phyloP scores from a whole-genome alignment of 164 flowering plant species.

The Buxus sempervirens region DNA sequence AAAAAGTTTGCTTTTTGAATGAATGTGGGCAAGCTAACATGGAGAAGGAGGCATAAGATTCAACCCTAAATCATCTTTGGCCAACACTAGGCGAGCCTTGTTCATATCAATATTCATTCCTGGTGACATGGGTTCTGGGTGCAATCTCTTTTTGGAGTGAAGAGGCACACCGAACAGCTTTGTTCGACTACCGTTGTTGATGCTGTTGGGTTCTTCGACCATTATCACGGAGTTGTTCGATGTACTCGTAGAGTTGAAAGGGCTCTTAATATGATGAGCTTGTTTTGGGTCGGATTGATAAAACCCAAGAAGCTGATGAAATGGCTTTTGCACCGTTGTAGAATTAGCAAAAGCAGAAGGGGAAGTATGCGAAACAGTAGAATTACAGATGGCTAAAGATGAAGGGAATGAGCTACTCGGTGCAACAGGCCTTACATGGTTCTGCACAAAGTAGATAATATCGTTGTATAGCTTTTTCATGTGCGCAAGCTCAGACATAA shows the following conservation, averaged over 20 bases:
- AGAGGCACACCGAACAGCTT: constrained; percentile 87
- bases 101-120: constrained; percentile 27
- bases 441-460: constrained; percentile 90
- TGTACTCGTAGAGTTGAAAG: constrained; percentile 24
- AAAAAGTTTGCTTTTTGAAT: constrained; percentile 10
- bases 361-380: constrained; percentile 3
- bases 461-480: constrained; percentile 93
- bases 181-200: constrained; percentile 22
- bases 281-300: constrained; percentile 32
- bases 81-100: constrained; percentile 55
- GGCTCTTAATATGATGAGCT: constrained; percentile 16
- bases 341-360: constrained; percentile 3
- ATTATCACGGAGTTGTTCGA: constrained; percentile 36
- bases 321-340: constrained; percentile 32
- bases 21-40: constrained; percentile 24
- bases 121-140: constrained; percentile 47
- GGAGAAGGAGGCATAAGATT: constrained; percentile 85
- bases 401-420: constrained; percentile 57
- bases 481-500: constrained; percentile 84
- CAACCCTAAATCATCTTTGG: constrained; percentile 72
- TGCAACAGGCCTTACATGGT: constrained; percentile 87
- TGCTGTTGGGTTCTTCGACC: constrained; percentile 34
- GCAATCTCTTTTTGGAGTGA: constrained; percentile 77
- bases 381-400: constrained; percentile 31
- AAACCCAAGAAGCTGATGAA: constrained; percentile 34